Conservation (phyloP, 305 asterid genomes). For the Solanum aculeatissimum region DNA sequence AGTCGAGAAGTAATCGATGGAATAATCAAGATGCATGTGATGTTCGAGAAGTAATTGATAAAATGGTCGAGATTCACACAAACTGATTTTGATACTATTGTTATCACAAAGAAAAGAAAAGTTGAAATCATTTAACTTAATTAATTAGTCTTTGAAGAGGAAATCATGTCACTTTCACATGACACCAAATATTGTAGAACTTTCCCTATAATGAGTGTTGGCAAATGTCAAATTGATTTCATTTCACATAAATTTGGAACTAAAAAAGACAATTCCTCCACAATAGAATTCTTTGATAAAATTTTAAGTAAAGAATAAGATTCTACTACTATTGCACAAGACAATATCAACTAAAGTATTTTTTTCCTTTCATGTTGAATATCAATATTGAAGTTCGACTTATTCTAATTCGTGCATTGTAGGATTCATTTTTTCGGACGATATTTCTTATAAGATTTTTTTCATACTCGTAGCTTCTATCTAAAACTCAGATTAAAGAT, state of each 20-base stretch:
- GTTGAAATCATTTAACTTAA: not conserved
- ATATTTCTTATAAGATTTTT: not conserved
- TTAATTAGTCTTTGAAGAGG: not conserved
- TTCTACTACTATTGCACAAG: not conserved
- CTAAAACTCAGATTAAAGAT: rapidly evolving
- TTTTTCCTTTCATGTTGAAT: not conserved
- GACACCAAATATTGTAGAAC: not conserved
- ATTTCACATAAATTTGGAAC: not conserved
- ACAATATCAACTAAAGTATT: not conserved
- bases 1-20: not conserved
- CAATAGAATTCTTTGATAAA: not conserved
- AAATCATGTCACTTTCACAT: not conserved
- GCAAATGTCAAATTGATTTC: not conserved
- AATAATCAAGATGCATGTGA: no score
- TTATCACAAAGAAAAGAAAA: not conserved
- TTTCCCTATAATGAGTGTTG: not conserved
- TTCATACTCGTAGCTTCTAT: not conserved
- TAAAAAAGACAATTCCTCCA: not conserved
- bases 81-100: not conserved
- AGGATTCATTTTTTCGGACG: rapidly evolving
- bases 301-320: constrained; percentile 1
- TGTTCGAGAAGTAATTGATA: no score
- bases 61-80: not conserved
- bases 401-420: not conserved
- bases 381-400: not conserved